A percentile compares a stretch with the other conserved stretches of the same genome.
phyloP scores from a whole-genome alignment of 2,329 filamentous ascomycete genomes.

The Aulographum hederae region DNA sequence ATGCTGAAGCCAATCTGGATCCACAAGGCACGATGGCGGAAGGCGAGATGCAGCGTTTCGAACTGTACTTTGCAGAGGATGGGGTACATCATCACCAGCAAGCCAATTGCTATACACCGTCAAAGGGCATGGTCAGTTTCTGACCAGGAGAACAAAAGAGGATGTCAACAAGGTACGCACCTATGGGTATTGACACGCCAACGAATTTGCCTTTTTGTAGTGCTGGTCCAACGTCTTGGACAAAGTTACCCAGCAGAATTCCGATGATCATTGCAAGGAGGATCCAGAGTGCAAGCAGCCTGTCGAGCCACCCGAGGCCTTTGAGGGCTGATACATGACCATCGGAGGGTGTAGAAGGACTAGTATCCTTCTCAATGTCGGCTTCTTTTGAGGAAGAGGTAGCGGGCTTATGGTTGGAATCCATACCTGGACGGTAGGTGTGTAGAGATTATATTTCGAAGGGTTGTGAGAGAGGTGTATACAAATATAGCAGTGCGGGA shows the following conservation, averaged over 20 bases:
- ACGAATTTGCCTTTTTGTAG: constrained; percentile 57
- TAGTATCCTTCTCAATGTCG: neutral
- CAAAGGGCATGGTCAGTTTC: too few species aligned
- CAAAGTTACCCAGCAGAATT: constrained; percentile 60
- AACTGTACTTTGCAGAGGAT: constrained; percentile 76
- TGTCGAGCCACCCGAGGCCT: constrained; percentile 21
- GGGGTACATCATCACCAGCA: constrained; percentile 89
- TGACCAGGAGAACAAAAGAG: neutral
- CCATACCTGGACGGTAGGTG: neutral
- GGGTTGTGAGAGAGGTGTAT: neutral
- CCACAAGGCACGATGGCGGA: constrained; percentile 48
- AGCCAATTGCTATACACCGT: constrained; percentile 42
- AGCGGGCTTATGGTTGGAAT: neutral
- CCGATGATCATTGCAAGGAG: constrained; percentile 61
- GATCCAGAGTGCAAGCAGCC: constrained; percentile 41
- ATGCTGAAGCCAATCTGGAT: constrained; percentile 63
- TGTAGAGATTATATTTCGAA: neutral
- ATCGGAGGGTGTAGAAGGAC: neutral
- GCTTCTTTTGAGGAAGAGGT: neutral
- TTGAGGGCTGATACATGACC: constrained; percentile 9
- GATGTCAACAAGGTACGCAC: constrained; percentile 23
- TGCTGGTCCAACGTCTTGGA: constrained; percentile 39
- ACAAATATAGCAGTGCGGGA: too few species aligned
- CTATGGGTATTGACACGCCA: constrained; percentile 49
- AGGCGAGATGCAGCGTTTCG: constrained; percentile 52